phyloP scores from a whole-genome alignment of 208 protist genomes.

The Leishmania arabica region DNA sequence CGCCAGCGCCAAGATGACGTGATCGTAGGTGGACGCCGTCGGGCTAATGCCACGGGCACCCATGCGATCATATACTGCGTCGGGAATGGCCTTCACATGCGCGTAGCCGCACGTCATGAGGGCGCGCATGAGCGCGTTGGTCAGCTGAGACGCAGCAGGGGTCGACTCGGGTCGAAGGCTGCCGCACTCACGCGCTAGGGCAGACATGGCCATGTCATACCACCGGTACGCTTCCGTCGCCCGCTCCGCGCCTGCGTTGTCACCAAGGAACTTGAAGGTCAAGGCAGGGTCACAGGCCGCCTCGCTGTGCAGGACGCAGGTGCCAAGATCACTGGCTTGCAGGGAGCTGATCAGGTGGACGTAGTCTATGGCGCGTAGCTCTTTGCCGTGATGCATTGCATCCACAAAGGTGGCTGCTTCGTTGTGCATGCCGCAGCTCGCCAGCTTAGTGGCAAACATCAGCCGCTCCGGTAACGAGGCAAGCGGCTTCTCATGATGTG shows the following conservation, averaged over 20 bases:
- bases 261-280: slow-evolving; percentile 79
- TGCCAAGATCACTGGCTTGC: slow-evolving; percentile 40
- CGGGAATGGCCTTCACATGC: slow-evolving; percentile 65
- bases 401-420: slow-evolving; percentile 57
- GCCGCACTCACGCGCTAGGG: slow-evolving; percentile 25
- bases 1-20: slow-evolving; percentile 65
- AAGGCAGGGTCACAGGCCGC: slow-evolving; percentile 73
- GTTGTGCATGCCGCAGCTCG: slow-evolving; percentile 58
- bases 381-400: slow-evolving; percentile 42
- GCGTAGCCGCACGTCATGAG: slow-evolving; percentile 80
- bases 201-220: slow-evolving; percentile 66
- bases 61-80: slow-evolving; percentile 84
- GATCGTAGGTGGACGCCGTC: slow-evolving; percentile 82
- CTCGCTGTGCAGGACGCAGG: slow-evolving; percentile 64
- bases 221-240: slow-evolving; percentile 76
- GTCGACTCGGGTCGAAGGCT: slow-evolving; percentile 29
- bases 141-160: slow-evolving; percentile 62
- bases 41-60: slow-evolving; percentile 65
- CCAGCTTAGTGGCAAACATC: slow-evolving; percentile 42
- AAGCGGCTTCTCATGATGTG: slow-evolving; percentile 9
- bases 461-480: slow-evolving; percentile 24
- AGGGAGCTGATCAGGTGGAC: slow-evolving; percentile 51
- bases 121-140: slow-evolving; percentile 76
- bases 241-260: slow-evolving; percentile 72
- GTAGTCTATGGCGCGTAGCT: slow-evolving; percentile 60